phyloP scores from a whole-genome alignment of 2,329 filamentous ascomycete species.

The Akanthomyces muscarius region DNA sequence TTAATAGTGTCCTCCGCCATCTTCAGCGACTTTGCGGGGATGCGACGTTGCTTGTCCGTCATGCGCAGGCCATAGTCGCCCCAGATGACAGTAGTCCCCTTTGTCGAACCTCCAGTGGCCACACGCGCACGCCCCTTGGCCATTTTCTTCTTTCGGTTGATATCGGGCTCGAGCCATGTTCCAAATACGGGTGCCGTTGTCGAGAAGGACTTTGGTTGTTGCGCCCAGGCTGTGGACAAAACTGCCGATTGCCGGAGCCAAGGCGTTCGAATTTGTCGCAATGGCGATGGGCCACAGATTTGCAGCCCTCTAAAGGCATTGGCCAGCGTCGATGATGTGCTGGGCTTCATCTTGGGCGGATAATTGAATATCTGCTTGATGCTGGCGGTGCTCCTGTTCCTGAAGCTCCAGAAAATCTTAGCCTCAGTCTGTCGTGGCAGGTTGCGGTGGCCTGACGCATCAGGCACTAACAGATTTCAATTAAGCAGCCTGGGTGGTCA shows the following conservation, averaged over 20 bases:
- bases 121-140: constrained; percentile 88
- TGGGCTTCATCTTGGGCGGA: constrained; percentile 43
- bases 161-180: constrained; percentile 79
- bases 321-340: constrained; percentile 41
- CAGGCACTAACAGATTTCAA: constrained; percentile 23
- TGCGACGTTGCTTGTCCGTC: constrained; percentile 86
- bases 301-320: constrained; percentile 49
- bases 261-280: constrained; percentile 36
- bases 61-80: constrained; percentile 94
- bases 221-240: constrained; percentile 27
- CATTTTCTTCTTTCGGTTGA: constrained; percentile 76
- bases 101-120: constrained; percentile 81
- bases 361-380: constrained; percentile 20
- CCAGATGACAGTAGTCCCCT: constrained; percentile 94
- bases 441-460: constrained; percentile 25
- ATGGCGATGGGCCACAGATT: constrained; percentile 38
- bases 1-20: constrained; percentile 93
- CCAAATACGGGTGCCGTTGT: constrained; percentile 57
- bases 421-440: neutral
- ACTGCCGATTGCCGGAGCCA: constrained; percentile 27
- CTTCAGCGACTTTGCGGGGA: constrained; percentile 81
- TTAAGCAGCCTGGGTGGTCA: constrained; percentile 33
- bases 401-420: constrained; percentile 34
- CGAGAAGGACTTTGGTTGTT: constrained; percentile 60
- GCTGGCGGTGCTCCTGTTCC: constrained; percentile 18